Evolutionary conservation across 306 rosid species (phyloP).

Genomic region (Cercis canadensis): DNA sequence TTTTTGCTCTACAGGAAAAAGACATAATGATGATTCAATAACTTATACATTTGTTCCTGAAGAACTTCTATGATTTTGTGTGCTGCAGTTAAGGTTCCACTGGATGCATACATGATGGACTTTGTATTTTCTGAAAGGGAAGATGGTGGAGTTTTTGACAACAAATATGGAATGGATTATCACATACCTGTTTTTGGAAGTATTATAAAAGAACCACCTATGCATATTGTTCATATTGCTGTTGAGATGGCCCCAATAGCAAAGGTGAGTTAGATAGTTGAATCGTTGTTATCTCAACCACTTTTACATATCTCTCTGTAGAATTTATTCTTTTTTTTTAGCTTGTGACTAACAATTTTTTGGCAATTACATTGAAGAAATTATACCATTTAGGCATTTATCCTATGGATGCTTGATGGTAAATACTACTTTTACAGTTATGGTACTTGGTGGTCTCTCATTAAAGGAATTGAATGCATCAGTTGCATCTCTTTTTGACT

Average conservation of each 20-base stretch:
- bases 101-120: slow-evolving; percentile 93
- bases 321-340: slow-evolving; percentile 17
- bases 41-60: slow-evolving; percentile 25
- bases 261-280: slow-evolving; percentile 57
- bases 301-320: slow-evolving; percentile 4
- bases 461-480: neutral
- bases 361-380: slow-evolving; percentile 8
- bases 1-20: slow-evolving; percentile 26
- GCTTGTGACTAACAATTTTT: slow-evolving; percentile 1
- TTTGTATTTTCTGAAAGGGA: slow-evolving; percentile 92
- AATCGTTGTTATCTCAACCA: neutral
- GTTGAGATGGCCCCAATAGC: slow-evolving; percentile 99
- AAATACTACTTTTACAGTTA: slow-evolving; percentile 6
- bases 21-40: slow-evolving; percentile 1
- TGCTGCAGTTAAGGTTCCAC: slow-evolving; percentile 86
- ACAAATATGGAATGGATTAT: slow-evolving; percentile 85
- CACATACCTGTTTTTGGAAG: slow-evolving; percentile 88
- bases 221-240: slow-evolving; percentile 92
- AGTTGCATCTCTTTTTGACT: slow-evolving; percentile 6
- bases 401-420: neutral
- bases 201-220: slow-evolving; percentile 83
- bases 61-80: slow-evolving; percentile 38
- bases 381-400: neutral
- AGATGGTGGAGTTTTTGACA: slow-evolving; percentile 90
- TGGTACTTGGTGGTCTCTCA: slow-evolving; percentile 6